These are phyloP conservation scores for Lavandula angustifolia DNA, from an alignment of 257 asterid species.

Conservation along the genomic window DNA sequence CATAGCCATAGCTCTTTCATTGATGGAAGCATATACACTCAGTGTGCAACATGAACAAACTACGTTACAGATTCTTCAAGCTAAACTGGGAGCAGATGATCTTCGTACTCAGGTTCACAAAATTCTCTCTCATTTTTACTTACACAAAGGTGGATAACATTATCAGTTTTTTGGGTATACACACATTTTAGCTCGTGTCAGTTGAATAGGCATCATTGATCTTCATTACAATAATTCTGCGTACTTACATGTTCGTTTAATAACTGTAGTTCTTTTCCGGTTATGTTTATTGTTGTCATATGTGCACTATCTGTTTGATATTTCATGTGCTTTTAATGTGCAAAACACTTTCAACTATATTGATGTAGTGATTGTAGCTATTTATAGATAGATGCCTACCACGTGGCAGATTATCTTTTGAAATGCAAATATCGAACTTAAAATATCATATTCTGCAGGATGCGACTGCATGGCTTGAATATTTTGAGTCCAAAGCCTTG, in stretches of 20 bases:
- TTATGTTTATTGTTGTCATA: conserved; percentile 6
- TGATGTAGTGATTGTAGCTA: conserved; percentile 12
- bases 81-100: conserved; percentile 93
- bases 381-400: conserved; percentile 19
- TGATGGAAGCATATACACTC: conserved; percentile 98
- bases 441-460: conserved; percentile 56
- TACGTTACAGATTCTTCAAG: conserved; percentile 92
- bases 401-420: neutral
- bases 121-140: conserved; percentile 13
- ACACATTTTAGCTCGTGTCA: no score
- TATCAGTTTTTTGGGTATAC: no score
- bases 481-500: conserved; percentile 94
- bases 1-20: conserved; percentile 97
- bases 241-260: no score
- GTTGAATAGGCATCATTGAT: no score
- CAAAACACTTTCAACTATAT: conserved; percentile 15
- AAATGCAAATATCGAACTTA: conserved; percentile 9
- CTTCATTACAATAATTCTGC: neutral
- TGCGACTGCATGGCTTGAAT: conserved; percentile 99
- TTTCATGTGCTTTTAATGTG: conserved; percentile 2
- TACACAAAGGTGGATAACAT: neutral
- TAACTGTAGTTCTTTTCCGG: neutral
- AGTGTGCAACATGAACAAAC: conserved; percentile 99
- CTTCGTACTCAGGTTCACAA: conserved; percentile 93
- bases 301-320: neutral